Percentiles rank a stretch among this genome's conserved stretches.
Conservation (phyloP, 108 stramenopile genomes). For the Heterococcus sp. region DNA sequence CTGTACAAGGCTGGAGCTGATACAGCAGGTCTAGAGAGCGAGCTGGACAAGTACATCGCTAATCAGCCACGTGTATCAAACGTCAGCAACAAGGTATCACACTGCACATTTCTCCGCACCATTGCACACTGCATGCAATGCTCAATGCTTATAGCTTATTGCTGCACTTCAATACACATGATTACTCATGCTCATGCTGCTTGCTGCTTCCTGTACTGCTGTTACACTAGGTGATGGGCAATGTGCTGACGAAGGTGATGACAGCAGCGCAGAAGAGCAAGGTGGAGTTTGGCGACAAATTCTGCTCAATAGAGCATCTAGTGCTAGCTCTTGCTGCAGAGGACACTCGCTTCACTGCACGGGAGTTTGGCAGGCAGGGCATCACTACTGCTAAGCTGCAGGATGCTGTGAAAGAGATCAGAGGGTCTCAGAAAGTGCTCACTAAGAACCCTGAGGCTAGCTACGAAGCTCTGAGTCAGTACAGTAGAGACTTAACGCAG, state of each 20-base stretch:
- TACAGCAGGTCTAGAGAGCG: constrained; percentile 9
- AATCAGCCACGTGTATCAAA: constrained; percentile 14
- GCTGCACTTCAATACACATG: too few relatives aligned
- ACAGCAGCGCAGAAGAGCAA: not conserved
- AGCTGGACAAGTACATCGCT: constrained; percentile 44
- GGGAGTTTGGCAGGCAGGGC: constrained; percentile 32
- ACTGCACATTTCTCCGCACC: too few relatives aligned
- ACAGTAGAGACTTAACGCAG: constrained; percentile 81
- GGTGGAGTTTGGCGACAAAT: constrained; percentile 46
- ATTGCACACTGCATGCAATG: too few relatives aligned
- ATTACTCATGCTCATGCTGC: too few relatives aligned
- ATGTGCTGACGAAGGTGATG: not conserved
- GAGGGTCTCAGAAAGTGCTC: constrained; percentile 51
- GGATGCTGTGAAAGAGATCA: constrained; percentile 50
- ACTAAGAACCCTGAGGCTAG: constrained; percentile 68
- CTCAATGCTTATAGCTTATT: too few relatives aligned
- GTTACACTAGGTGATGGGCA: not conserved
- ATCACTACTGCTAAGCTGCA: constrained; percentile 35
- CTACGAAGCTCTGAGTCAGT: constrained; percentile 67
- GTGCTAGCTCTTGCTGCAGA: constrained; percentile 47
- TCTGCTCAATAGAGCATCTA: constrained; percentile 55
- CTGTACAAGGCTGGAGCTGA: constrained; percentile 53
- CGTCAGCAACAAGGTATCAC: constrained; percentile 40
- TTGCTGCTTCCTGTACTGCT: too few relatives aligned
- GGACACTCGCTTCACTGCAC: constrained; percentile 45